Evolutionary conservation across 2,329 filamentous ascomycete species (phyloP), one percentile per base, ranked within the genome.

Genomic region (Teratosphaeria destructans): DNA sequence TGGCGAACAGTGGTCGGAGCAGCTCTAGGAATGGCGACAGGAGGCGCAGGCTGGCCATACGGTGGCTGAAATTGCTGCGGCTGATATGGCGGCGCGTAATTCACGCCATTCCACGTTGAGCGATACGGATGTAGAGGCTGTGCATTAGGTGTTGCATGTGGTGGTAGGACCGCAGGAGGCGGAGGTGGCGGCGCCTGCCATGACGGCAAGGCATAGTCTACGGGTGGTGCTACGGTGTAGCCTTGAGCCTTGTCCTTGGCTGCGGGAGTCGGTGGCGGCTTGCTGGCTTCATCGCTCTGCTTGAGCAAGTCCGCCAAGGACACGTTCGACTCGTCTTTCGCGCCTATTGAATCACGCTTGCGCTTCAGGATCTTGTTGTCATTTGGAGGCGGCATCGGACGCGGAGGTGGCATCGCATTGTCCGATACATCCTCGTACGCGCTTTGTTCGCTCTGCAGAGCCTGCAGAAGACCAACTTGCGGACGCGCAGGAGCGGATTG

Each of bases 241-340:
- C 14, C 23, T 23, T 26, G 10, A 11, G 53, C 26, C 16, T 19
- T 35, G 23, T 57, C 37, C 29, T 27, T 11, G 7, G 29, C 12
- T 29, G 23, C 16, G 19, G 52, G 23, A 32, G 54, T 8, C n/a
- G 55, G 34, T 2, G 64, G 58, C 27, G 56, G 37, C 14, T 60
- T 57, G 19, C 62, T 63, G 1, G 66, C 66, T 26, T 58, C 61
- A 19, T 64, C 63, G 37, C 65, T 68, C 34, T 66, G 63, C 52
- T 59, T 63, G 10, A 71, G 64, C n/a, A 71, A 60, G 11, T 69
- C 68, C 5, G 63, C 62, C 14, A 71, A 62, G 5, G 69, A 71
- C 34, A 70, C 34, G 52, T 63, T 63, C 27, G 55, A 59, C 3
- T 61, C 57, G 39, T 57, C 49, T 59, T 52, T 49, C 4, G 16